Evolutionary conservation across 2,329 filamentous ascomycete genomes (phyloP).

Genomic region (Chaetomiaceae sp.): DNA sequence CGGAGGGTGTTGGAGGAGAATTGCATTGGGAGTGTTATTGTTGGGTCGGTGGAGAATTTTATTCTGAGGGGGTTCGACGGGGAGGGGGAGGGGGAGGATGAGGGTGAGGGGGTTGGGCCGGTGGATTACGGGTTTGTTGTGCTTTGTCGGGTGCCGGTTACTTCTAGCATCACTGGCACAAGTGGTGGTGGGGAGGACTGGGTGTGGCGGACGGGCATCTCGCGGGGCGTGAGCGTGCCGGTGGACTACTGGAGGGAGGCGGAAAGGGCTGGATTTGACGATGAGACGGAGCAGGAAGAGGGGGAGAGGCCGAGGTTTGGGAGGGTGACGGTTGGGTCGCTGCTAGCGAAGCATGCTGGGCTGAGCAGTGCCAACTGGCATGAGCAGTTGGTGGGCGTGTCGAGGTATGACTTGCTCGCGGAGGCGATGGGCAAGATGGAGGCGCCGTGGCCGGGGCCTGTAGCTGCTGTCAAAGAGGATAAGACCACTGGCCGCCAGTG

Average conservation of each 20-base stretch:
- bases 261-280: slow-evolving; percentile 13
- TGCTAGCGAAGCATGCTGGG: slow-evolving; percentile 8
- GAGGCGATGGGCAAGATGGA: slow-evolving; percentile 12
- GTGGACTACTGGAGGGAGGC: slow-evolving; percentile 9
- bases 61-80: not conserved
- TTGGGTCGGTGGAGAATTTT: slow-evolving; percentile 17
- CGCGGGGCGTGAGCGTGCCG: slow-evolving; percentile 11
- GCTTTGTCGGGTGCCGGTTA: slow-evolving; percentile 7
- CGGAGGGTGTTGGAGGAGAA: not conserved
- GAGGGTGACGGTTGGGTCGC: slow-evolving; percentile 16
- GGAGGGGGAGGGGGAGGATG: not conserved
- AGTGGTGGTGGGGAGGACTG: not conserved
- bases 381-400: slow-evolving; percentile 3
- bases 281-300: not conserved
- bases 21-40: slow-evolving; percentile 3
- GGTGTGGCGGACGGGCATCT: slow-evolving; percentile 6
- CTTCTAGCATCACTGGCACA: not conserved
- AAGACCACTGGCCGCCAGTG: too few relatives aligned
- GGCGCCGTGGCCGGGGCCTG: slow-evolving; percentile 11
- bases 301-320: slow-evolving; percentile 1
- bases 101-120: not conserved
- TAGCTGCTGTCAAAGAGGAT: not conserved
- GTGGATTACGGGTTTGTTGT: slow-evolving; percentile 18
- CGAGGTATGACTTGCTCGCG: slow-evolving; percentile 17
- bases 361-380: slow-evolving; percentile 21